Base-by-base conservation (phyloP, 306 rosid species). In the Chamaecrista fasciculata region DNA sequence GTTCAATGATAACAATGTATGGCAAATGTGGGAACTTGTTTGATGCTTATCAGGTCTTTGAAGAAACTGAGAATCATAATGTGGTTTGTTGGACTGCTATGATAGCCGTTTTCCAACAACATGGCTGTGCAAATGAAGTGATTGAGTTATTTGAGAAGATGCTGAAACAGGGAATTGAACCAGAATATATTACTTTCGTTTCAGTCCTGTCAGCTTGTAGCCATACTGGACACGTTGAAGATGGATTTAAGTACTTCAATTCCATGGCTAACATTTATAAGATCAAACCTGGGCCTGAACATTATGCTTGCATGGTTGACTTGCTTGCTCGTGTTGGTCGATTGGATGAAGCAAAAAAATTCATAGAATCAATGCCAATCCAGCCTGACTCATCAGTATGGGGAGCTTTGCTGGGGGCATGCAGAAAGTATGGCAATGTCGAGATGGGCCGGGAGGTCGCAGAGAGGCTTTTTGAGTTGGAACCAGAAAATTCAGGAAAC, bases 401-500 rank as follows among this genome's bases (percentile, higher is more conserved):
- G 87, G 93, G 90, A 57, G 88, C 88, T 67, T 36, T 87, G 73
- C 93, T 87, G 20, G 82, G 89, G 55, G 87, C 89, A 59, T 87
- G 87, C 60, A 72, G 80, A 71, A 84, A 73, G 63, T 73, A 84
- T 67, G 79, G 77, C 59, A 56, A 78, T 75, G 67, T 84, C 50
- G 78, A 84, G 70, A 84, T 87, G 70, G 93, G 93, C 8, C 78
- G 77, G 70, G 80, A 84, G 72, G 83, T 84, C 39, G 89, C 86
- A 2, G 74, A 70, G 73, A 78, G 48, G 70, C 89, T 87, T 70
- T 84, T 82, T 55, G 52, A 57, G 72, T 73, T 87, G 86, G 93
- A 84, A 82, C 93, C 93, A 2, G 76, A 80, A 64, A 84, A 84
- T 76, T 80, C 87, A 2, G 89, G 89, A 65, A 87, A 84, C 74